Conservation (phyloP, 257 asterid species). For the Ophiorrhiza pumila region DNA sequence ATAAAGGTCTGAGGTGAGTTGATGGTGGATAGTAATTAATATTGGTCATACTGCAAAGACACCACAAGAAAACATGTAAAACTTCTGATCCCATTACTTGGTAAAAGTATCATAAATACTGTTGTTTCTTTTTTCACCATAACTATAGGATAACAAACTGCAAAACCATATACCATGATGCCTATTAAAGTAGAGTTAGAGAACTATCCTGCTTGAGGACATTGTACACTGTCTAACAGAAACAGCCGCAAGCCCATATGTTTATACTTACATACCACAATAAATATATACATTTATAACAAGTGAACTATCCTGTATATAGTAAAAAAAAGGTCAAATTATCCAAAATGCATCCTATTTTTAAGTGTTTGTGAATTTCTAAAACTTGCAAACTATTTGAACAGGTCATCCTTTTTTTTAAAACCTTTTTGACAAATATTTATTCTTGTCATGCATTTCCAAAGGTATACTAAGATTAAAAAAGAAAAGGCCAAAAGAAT, state of each 20-base stretch:
- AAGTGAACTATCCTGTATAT: neutral
- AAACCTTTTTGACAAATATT: neutral
- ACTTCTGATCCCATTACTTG: neutral
- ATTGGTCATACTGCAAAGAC: constrained; percentile 69
- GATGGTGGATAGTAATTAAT: constrained; percentile 96
- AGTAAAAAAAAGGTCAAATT: no score
- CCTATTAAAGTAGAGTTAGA: neutral
- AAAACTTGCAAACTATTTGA: neutral
- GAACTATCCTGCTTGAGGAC: neutral
- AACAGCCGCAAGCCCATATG: neutral
- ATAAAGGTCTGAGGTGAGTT: no score
- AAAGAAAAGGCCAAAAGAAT: neutral
- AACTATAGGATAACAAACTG: neutral
- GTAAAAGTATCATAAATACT: neutral
- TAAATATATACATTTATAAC: neutral
- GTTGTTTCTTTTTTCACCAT: neutral
- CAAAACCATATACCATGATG: neutral
- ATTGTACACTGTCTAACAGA: neutral
- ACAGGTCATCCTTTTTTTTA: neutral
- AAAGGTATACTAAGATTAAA: no score
- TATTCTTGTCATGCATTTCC: neutral
- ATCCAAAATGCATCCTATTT: neutral
- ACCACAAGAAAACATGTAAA: constrained; percentile 18
- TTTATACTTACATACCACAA: neutral
- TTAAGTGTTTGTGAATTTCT: neutral